A percentile compares a stretch with the other conserved stretches of the same genome.
These are phyloP conservation scores for Rubroshorea leprosula DNA, from an alignment of 345 rosid species.

Conservation along the genomic window DNA sequence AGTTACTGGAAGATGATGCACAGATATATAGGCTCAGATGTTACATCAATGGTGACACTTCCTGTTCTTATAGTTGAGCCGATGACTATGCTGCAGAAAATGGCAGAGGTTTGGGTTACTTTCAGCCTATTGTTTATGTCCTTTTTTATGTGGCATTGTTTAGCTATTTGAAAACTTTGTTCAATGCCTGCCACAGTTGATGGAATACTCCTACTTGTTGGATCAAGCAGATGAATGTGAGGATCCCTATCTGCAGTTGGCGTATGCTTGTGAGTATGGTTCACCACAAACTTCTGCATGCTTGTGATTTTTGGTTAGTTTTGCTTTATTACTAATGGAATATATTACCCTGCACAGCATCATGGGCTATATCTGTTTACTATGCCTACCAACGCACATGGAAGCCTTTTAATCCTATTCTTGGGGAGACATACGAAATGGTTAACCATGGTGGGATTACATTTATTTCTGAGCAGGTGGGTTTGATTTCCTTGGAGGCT, in stretches of 20 bases:
- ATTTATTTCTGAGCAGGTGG: constrained; percentile 86
- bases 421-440: constrained; percentile 86
- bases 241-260: constrained; percentile 83
- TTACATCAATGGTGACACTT: constrained; percentile 94
- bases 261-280: constrained; percentile 58
- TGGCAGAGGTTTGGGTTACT: constrained; percentile 71
- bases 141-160: no score
- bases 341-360: constrained; percentile 39
- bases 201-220: constrained; percentile 81
- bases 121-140: neutral
- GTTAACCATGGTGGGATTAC: constrained; percentile 66
- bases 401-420: no score
- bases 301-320: neutral
- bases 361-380: constrained; percentile 89
- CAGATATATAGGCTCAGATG: constrained; percentile 75
- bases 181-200: constrained; percentile 44
- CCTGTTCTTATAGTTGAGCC: constrained; percentile 90
- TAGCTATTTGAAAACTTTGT: no score
- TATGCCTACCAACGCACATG: constrained; percentile 78
- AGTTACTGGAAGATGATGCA: constrained; percentile 97
- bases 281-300: constrained; percentile 6
- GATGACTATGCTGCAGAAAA: constrained; percentile 90
- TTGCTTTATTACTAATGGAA: constrained; percentile 8
- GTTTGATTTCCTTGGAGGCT: constrained; percentile 5
- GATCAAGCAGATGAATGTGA: constrained; percentile 87